Evolutionary conservation across 106 monocot genomes (phyloP), one percentile per base, ranked within the genome.

Genomic region (Dioscorea zingiberensis): DNA sequence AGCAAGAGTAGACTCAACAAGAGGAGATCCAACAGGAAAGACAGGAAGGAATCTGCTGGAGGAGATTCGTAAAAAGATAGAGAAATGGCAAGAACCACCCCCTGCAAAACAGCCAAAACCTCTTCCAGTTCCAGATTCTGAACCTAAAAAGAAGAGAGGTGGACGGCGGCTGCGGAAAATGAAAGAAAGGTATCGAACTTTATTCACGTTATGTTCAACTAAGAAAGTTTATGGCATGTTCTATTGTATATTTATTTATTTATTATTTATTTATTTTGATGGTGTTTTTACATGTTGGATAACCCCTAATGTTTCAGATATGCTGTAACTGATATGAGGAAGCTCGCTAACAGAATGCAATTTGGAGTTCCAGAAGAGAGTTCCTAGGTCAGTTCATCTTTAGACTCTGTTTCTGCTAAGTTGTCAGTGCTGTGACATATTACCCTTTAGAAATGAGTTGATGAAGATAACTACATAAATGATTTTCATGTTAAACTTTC

Each of bases 21-120:
- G 92, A 82, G 88, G 88, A 45, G 92, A 92, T 65, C 88, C 95
- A 58, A 88, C 78, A 3, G 97, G 97, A 21, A 92, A 86, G 63
- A 76, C 74, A 7, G 97, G 97, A 30, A 88, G 97, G 65, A 69
- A 77, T 27, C 76, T 88, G 54, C 58, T 79, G 47, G 92, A 92
- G 64, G 91, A 88, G 68, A 74, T 97, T 47, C 71, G 81, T 49
- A 92, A 91, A 67, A 97, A 88, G 71, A 91, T 91, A 66, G 95
- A 97, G 73, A 92, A 92, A 74, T 97, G 97, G 92, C 97, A 97
- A 74, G 97, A 97, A 32, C 97, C 95, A 27, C 92, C 97, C 7
- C 97, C 92, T 69, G 91, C 97, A 48, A 92, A 97, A 79, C 83
- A 87, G 47, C 92, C 97, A 47, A 97, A 97, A 58, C 97, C 97